These are phyloP conservation scores for Cucurbita argyrosperma DNA, from an alignment of 306 rosid genomes.

Conservation along the genomic window DNA sequence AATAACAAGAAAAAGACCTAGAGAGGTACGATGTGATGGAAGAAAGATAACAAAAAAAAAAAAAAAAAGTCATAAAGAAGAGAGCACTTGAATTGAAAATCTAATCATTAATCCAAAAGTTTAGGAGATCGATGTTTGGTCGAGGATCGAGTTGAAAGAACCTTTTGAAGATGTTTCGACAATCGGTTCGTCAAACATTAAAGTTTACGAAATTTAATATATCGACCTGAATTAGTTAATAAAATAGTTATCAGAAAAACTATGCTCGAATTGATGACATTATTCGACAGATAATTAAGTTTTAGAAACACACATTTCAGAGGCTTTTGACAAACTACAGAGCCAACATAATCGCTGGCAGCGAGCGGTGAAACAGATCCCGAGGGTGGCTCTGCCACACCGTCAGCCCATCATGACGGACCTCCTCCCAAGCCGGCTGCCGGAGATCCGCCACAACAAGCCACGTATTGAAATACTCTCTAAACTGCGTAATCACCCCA, in stretches of 20 bases:
- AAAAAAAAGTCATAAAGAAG: neutral
- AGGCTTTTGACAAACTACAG: conserved; percentile 18
- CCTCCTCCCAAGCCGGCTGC: conserved; percentile 34
- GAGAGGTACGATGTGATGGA: neutral
- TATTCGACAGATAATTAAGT: neutral
- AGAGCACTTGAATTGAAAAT: neutral
- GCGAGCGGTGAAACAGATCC: conserved; percentile 47
- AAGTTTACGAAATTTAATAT: no score
- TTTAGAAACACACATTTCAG: neutral
- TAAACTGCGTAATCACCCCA: conserved; percentile 51
- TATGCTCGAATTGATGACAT: no score
- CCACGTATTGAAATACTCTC: conserved; percentile 94
- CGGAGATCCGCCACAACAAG: conserved; percentile 65
- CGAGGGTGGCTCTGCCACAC: conserved; percentile 85
- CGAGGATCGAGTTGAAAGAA: neutral
- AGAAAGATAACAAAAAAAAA: neutral
- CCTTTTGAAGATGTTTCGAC: neutral
- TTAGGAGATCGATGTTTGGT: neutral
- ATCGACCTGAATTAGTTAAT: no score
- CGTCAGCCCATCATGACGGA: conserved; percentile 19
- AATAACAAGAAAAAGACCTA: neutral
- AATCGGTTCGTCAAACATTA: no score
- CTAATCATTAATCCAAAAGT: neutral
- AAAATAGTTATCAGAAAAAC: no score
- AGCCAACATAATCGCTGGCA: conserved; percentile 67